Evolutionary conservation across 2,329 filamentous ascomycete genomes (phyloP), one percentile per base, ranked within the genome.

Genomic region (Endocalyx cinctus): DNA sequence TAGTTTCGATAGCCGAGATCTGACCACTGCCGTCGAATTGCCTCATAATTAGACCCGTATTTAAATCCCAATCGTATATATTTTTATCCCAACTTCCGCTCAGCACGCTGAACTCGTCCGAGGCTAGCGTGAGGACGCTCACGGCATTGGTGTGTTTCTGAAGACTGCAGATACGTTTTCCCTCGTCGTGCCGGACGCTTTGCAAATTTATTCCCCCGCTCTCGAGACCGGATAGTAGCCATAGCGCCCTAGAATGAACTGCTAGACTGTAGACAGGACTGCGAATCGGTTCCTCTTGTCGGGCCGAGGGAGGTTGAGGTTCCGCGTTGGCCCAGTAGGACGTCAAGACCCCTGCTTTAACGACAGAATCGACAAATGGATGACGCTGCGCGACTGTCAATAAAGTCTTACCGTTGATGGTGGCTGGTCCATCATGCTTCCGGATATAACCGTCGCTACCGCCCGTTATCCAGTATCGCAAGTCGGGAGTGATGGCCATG

Each of bases 251-350:
- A 27, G 87, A 87, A 42, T 98, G 87, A 5, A 94, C 83, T 2
- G 92, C 92, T 17, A 98, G 69, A 6, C 89, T 94, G 59, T 98
- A 98, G 0, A 98, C 90, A 0, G 92, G 88, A 8, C 87, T 94
- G n/a, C 90, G 62, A 5, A 74, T 63, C 16, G 77, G 64, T 4
- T 86, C 82, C 29, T 83, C 66, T 10, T 68, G 66, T 11, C 61
- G 59, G 22, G 59, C 49, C 6, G 50, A 47, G 0, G 62, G 58
- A 1, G 53, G 55, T 3, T 63, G 45, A 3, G 79, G 77, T 55
- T 98, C 90, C 57, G 96, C 89, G 51, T 97, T 98, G 59, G 96
- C 92, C 92, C 92, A 98, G 59, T 98, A 98, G 32, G 86, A 94
- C 74, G 96, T 82, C 31, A 97, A 66, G 5, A 95, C 86, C 2